Evolutionary conservation across 2,329 filamentous ascomycete genomes (phyloP), one percentile per base, ranked within the genome.

Genomic region (Cytospora mali): DNA sequence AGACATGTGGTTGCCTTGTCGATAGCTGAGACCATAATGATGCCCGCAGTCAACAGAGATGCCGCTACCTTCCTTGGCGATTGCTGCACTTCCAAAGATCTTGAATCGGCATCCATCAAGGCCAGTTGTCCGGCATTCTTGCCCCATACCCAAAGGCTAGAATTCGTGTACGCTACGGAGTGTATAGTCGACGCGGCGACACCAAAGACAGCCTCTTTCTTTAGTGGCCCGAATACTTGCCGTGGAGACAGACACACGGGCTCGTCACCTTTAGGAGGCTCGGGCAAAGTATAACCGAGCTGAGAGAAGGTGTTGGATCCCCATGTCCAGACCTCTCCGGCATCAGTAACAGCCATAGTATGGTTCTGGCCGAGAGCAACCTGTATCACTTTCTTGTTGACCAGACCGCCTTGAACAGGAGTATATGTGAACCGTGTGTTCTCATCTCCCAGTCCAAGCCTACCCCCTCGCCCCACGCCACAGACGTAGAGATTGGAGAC

Each of bases 71-170:
- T 94, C 53, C 95, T 86, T 27, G 95, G 95, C 0, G 86, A 87
- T 23, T 84, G 78, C 71, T 98, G 95, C n/a, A 89, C 79, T 68
- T 95, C 91, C 6, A 98, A 83, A 0, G 93, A 97, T 52, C 93
- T 87, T 28, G 95, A 96, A 75, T 98, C 94, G 0, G 95, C 94
- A 73, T 97, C 95, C 78, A 97, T 93, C 58, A 99, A 83, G 6
- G 93, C 95, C 53, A 99, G 84, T 74, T 99, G 95, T 1, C 95
- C 95, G 69, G 93, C 88, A 70, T 98, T 99, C 70, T 95, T 96
- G 25, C 95, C 95, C 82, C 96, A 99, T 2, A 92, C 96, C 72
- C 91, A 99, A 1, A 99, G 78, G 1, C 92, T 91, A 0, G 87
- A 86, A 1, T 84, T 82, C 0, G 92, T 97, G 71, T 95, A 90